Evolutionary conservation across 768 basidiomycete species (phyloP).

Genomic region (Amylocystis lapponica): DNA sequence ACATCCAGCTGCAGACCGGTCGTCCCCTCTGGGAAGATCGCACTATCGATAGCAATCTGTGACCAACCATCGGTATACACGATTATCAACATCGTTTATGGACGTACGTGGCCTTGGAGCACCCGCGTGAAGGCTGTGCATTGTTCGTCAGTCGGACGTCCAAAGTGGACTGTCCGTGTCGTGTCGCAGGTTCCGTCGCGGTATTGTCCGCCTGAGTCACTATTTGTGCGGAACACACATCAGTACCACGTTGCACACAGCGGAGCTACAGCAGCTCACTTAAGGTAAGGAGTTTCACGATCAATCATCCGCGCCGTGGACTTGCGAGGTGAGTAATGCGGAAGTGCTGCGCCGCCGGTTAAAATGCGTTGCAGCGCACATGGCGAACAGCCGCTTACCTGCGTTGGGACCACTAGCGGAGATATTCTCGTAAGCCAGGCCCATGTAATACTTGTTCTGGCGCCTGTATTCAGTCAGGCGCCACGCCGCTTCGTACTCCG

Average conservation of each 20-base stretch:
- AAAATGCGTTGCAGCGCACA: conserved; percentile 2
- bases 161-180: conserved; percentile 80
- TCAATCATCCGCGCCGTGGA: conserved; percentile 67
- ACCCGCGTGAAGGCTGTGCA: conserved; percentile 92
- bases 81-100: conserved; percentile 15
- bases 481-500: conserved; percentile 89
- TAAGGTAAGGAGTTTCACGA: conserved; percentile 78
- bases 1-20: conserved; percentile 81
- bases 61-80: conserved; percentile 1
- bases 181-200: conserved; percentile 88
- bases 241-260: no score
- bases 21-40: conserved; percentile 88
- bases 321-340: conserved; percentile 85
- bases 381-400: conserved; percentile 30
- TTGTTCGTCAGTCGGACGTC: conserved; percentile 79
- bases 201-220: conserved; percentile 91
- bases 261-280: conserved; percentile 52
- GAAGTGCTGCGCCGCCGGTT: conserved; percentile 51
- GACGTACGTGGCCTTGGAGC: conserved; percentile 88
- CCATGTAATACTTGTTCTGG: conserved; percentile 69
- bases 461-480: conserved; percentile 73
- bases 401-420: conserved; percentile 88
- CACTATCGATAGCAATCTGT: conserved; percentile 86
- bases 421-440: conserved; percentile 86
- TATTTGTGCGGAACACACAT: no score